These are phyloP conservation scores for Emmonsia crescens DNA, from an alignment of 2,329 filamentous ascomycete species.

Conservation along the genomic window DNA sequence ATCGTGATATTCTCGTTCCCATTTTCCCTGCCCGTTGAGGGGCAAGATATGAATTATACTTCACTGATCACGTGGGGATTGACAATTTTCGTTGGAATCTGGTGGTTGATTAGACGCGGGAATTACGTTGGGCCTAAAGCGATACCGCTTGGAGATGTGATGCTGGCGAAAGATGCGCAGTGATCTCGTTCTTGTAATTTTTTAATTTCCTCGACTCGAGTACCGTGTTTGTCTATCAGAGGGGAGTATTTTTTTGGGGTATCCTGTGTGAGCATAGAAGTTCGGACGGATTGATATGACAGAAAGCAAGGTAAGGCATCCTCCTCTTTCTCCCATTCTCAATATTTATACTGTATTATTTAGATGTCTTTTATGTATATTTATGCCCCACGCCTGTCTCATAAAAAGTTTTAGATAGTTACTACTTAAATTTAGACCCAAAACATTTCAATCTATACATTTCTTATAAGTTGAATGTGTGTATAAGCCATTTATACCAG, in stretches of 20 bases:
- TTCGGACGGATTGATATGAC: not conserved
- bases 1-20: slow-evolving; percentile 53
- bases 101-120: slow-evolving; percentile 31
- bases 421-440: not conserved
- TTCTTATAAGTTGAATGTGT: no score
- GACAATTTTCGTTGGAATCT: slow-evolving; percentile 39
- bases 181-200: not conserved
- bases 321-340: not conserved
- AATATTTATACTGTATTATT: not conserved
- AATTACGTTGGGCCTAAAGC: slow-evolving; percentile 25
- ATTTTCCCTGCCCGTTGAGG: slow-evolving; percentile 36
- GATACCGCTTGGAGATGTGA: not conserved
- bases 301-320: not conserved
- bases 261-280: no score
- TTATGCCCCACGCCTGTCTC: not conserved
- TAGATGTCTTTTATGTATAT: not conserved
- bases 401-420: not conserved
- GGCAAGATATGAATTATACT: slow-evolving; percentile 44
- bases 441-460: no score
- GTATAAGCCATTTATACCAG: no score
- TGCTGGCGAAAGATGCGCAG: slow-evolving; percentile 2
- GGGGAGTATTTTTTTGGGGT: not conserved
- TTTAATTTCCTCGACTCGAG: not conserved
- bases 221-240: not conserved
- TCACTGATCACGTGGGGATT: slow-evolving; percentile 43